Base-by-base conservation (phyloP, 2,329 filamentous ascomycete species). In the Bipolaris victoriae region DNA sequence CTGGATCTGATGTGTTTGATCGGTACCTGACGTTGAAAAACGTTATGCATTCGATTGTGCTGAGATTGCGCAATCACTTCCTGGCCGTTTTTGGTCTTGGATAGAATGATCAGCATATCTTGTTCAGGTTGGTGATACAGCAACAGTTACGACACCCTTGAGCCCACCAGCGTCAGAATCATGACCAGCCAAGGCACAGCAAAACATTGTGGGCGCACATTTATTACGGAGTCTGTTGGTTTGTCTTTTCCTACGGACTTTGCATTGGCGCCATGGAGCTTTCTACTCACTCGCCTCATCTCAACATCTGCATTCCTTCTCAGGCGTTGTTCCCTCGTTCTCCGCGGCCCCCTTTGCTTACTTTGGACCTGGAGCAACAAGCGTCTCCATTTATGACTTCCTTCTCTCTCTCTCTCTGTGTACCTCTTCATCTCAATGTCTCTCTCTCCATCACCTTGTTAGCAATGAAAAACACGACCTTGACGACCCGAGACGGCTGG, bases 1-100 rank as follows among this genome's bases (percentile, higher is more conserved):
- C 55, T 76, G 74, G 74, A 71, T 73, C 45, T 76, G 58, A 72
- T 44, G 24, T 33, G 20, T 6, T 52, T 44, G 35, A 26, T 45
- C 2, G 41, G 2, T 35, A 18, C 31, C n/a, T 22, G 15, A 15
- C 5, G 22, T 15, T 20, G 43, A 29, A 20, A 33, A 33, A 33
- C n/a, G 29, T 31, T 13, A 20, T 31, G 29, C 10, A 31, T 31
- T 31, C 7, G 29, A 13, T 31, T 41, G 20, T 20, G 18, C 16
- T 41, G 20, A 22, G 2, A 7, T 24, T 5, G 10, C 5, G 26
- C 44, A 11, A 29, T 18, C 29, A 20, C 11, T 29, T 15, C 16
- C 18, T 35, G 16, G 3, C 29, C n/a, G 35, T 47, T 5, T 36
- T 22, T 7, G n/a, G 35, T 18, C 22, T 48, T 36, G 51, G 44